Base-by-base conservation (phyloP, 257 asterid species). In the Primulina huaijiensis region DNA sequence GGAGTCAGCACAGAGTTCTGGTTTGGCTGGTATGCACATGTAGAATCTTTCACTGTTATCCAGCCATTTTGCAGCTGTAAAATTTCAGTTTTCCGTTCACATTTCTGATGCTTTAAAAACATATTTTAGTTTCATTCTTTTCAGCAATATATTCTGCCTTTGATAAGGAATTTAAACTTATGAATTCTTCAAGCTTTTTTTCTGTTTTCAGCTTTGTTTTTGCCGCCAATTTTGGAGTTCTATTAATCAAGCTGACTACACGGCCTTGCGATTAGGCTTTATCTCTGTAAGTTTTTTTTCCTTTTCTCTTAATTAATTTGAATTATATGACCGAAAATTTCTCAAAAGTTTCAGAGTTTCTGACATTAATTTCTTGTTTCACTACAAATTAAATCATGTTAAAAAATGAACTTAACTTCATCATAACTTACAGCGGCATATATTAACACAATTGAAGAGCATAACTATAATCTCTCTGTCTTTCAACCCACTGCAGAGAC, bases 171-270 rank as follows among this genome's bases (percentile, higher is more conserved):
- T 17, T 59, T 19, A 37, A 69, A 40, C 50, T n/a, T 31, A 71
- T 66, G 62, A 35, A 37, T n/a, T 60, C 65, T 71, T 73, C 61
- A 27, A 56, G 65, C n/a, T 38, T 56, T 6, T n/a, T 52, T 66
- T 71, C 52, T 63, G 23, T 75, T 64, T 62, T 74, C 90, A 93
- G 98, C 95, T 93, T 78, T 90, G 96, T 85, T 93, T 93, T 90
- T 83, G 91, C 81, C 98, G 97, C 72, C 98, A 93, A 65, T 93
- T 93, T 73, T 93, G 98, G 98, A 88, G 89, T 80, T 93, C 96
- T 17, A 90, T 93, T 60, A 84, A 85, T 78, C 96, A 89, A 79
- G 95, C 96, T 12, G 98, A 93, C 83, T 93, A 90, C 85, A 86
- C 82, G 89, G 95, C 98, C 65, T 82, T 90, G 72, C 88, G 98